Evolutionary conservation across 2,329 filamentous ascomycete genomes (phyloP).

Genomic region (Fusarium chaquense): DNA sequence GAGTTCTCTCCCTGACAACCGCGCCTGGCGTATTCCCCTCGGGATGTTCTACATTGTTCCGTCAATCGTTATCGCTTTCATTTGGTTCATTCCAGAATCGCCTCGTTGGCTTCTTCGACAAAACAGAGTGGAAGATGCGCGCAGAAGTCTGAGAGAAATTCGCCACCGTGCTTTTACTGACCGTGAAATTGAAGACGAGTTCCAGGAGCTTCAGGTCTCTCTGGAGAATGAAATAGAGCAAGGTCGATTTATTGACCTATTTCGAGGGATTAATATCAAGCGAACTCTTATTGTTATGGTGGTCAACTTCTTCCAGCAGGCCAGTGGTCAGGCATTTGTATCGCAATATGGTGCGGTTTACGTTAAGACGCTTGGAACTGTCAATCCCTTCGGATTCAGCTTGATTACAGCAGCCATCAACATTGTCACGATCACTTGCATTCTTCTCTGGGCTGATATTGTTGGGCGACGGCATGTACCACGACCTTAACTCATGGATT

Average conservation of each 20-base stretch:
- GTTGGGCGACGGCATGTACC: not conserved
- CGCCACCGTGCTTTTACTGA: constrained; percentile 33
- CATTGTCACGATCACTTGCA: not conserved
- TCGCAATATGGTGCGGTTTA: constrained; percentile 43
- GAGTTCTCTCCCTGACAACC: constrained; percentile 33
- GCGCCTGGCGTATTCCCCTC: constrained; percentile 40
- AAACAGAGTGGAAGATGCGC: constrained; percentile 34
- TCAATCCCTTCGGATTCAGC: constrained; percentile 46
- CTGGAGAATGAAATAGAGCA: constrained; percentile 39
- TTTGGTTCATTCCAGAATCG: constrained; percentile 45
- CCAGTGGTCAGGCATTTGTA: constrained; percentile 39
- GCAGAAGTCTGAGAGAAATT: constrained; percentile 12
- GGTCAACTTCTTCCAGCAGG: constrained; percentile 38
- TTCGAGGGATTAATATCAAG: constrained; percentile 32
- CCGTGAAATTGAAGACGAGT: constrained; percentile 35
- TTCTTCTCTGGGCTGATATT: constrained; percentile 22
- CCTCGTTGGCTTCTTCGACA: constrained; percentile 44
- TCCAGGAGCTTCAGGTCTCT: constrained; percentile 25
- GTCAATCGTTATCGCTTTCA: constrained; percentile 10
- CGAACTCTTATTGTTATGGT: constrained; percentile 23
- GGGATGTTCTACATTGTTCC: constrained; percentile 42
- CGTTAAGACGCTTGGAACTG: constrained; percentile 34
- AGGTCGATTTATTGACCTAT: constrained; percentile 27
- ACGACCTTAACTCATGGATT: not conserved
- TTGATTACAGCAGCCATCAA: constrained; percentile 44